Conservation (phyloP, 2,329 filamentous ascomycete genomes). For the Pezicula neosporulosa region DNA sequence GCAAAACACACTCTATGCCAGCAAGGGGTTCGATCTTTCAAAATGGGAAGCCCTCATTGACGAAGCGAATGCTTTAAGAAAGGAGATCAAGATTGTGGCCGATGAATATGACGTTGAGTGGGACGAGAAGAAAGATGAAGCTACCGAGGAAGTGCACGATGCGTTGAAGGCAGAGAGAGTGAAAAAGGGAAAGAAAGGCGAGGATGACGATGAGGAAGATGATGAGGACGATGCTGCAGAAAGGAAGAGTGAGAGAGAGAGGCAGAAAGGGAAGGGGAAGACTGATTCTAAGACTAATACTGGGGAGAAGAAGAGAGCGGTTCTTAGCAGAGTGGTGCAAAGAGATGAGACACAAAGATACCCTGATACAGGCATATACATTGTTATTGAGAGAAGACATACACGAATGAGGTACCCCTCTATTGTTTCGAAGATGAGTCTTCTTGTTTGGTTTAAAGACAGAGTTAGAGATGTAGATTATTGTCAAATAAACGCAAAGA, state of each 20-base stretch:
- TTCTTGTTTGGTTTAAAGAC: no score
- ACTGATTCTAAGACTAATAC: background rate
- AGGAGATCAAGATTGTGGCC: slow-evolving; percentile 77
- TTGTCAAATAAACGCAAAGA: no score
- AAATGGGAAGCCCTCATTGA: slow-evolving; percentile 78
- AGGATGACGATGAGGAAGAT: slow-evolving; percentile 35
- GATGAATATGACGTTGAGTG: slow-evolving; percentile 89
- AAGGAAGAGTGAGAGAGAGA: slow-evolving; percentile 11
- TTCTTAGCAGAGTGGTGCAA: no score
- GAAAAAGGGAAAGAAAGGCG: slow-evolving; percentile 29
- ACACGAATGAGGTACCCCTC: no score
- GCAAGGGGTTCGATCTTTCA: slow-evolving; percentile 69
- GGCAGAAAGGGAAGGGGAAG: background rate
- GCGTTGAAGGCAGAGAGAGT: slow-evolving; percentile 49
- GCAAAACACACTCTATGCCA: slow-evolving; percentile 73
- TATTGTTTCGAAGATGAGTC: no score
- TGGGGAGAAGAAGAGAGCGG: no score
- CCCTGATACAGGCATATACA: no score
- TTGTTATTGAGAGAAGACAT: no score
- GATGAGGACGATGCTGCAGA: slow-evolving; percentile 11
- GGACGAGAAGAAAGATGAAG: slow-evolving; percentile 74
- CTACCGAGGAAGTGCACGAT: slow-evolving; percentile 60
- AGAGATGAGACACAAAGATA: no score
- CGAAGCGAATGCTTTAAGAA: slow-evolving; percentile 72
- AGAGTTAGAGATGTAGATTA: no score